Conservation (phyloP, 1,284 basidiomycete species). For the Xanthoconium separans region DNA sequence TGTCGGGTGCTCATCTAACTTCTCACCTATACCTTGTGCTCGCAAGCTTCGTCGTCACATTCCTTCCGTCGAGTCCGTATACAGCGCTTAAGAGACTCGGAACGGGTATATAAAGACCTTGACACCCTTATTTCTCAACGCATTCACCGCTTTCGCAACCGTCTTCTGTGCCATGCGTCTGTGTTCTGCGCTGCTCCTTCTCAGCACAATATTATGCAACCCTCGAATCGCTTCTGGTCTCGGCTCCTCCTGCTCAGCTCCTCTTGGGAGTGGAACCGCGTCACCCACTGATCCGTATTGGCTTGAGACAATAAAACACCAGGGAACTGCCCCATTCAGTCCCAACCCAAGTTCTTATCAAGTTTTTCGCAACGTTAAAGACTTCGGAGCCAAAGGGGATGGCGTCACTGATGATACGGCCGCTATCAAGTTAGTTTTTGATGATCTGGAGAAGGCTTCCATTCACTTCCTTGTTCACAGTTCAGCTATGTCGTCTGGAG, state of each 20-base stretch:
- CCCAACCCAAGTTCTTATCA: conserved; percentile 53
- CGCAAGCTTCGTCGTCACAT: too few relatives aligned
- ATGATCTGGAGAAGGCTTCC: not conserved
- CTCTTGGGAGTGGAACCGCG: conserved; percentile 18
- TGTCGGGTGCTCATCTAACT: too few relatives aligned
- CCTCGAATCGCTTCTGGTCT: conserved; percentile 12
- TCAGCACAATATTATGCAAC: conserved; percentile 11
- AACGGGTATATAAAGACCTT: too few relatives aligned
- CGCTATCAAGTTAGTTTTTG: conserved; percentile 25
- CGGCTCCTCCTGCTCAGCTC: conserved; percentile 23
- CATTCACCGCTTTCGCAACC: not conserved
- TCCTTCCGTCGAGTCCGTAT: too few relatives aligned
- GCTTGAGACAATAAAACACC: conserved; percentile 51
- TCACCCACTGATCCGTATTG: conserved; percentile 52
- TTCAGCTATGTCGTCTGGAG: conserved; percentile 26
- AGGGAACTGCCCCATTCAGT: conserved; percentile 63
- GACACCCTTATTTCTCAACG: too few relatives aligned
- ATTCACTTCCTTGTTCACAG: conserved; percentile 12
- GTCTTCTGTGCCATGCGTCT: conserved; percentile 13
- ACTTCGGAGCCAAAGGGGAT: conserved; percentile 32
- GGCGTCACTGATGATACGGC: conserved; percentile 31
- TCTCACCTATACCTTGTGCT: too few relatives aligned
- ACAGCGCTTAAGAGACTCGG: too few relatives aligned
- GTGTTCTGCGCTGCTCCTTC: conserved; percentile 6
- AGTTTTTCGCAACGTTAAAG: conserved; percentile 51